These are phyloP conservation scores for Beauveria rudraprayagi DNA, from an alignment of 2,329 filamentous ascomycete species.

Conservation along the genomic window DNA sequence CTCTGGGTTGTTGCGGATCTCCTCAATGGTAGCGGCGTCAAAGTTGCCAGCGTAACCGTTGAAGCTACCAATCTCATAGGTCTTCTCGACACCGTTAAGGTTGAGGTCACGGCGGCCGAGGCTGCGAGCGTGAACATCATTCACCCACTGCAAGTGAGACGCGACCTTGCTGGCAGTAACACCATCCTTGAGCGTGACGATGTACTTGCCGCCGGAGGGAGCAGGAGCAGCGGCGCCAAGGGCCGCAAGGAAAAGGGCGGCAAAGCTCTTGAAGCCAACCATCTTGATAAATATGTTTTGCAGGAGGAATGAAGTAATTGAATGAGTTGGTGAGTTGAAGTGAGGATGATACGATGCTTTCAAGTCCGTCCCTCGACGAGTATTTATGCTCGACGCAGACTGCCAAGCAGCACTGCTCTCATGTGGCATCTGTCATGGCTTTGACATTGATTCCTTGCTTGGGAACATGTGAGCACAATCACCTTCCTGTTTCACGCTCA, in stretches of 20 bases:
- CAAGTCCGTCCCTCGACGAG: background rate
- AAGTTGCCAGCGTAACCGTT: constrained; percentile 37
- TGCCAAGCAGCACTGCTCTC: background rate
- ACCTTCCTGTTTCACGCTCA: background rate
- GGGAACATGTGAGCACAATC: background rate
- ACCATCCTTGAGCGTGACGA: constrained; percentile 35
- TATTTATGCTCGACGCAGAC: background rate
- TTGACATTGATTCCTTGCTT: background rate
- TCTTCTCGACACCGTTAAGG: constrained; percentile 24
- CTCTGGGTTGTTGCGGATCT: constrained; percentile 30
- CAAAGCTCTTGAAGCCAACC: constrained; percentile 16
- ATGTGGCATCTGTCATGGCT: background rate
- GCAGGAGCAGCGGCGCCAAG: constrained; percentile 10
- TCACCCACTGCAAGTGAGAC: constrained; percentile 27
- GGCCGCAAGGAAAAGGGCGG: constrained; percentile 13
- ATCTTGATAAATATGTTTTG: constrained; percentile 6
- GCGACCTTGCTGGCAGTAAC: constrained; percentile 23
- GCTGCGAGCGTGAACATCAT: constrained; percentile 23
- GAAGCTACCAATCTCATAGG: constrained; percentile 24
- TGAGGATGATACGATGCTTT: background rate
- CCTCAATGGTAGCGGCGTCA: constrained; percentile 31
- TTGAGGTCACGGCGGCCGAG: constrained; percentile 25
- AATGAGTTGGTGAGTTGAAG: background rate
- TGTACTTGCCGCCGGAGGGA: constrained; percentile 29
- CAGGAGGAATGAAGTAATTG: background rate